Base-by-base conservation (phyloP, 768 basidiomycete species). In the Trametes meyenii region DNA sequence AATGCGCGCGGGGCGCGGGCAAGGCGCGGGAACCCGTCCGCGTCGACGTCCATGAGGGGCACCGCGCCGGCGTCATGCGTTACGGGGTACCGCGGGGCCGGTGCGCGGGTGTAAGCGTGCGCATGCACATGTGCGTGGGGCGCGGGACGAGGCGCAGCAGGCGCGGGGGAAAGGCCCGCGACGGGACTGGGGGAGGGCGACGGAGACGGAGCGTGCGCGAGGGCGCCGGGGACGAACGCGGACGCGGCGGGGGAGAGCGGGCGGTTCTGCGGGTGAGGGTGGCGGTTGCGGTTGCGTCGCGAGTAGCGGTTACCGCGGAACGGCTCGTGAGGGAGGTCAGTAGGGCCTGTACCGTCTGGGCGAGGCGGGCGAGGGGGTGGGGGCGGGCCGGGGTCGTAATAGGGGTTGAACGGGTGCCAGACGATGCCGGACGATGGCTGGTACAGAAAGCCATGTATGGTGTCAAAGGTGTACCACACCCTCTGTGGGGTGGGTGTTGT, bases 301-400 rank as follows among this genome's bases (percentile, higher is more conserved):
- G 58, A 39, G 48, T 43, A 55, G 13, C 62, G 62, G 7, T 14
- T 35, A 5, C 46, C 62, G 3, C 58, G 53, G 48, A 36, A 58
- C 0, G 50, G 54, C n/a, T 44, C 29, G 3, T 36, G 48, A 3
- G 33, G 13, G 16, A 46, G 4, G 10, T 39, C 43, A n/a, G 51
- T 36, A 13, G 24, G 59, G 6, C 11, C 19, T 6, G 29, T 7
- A n/a, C 23, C 45, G 12, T 50, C 48, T 14, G 44, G 24, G 35
- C 21, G 50, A 11, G 62, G 58, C 5, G 38, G 48, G 45, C 69
- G 78, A 21, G 82, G 83, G 23, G 82, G 82, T 1, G 87, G 85
- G 0, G 80, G 83, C 8, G 86, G 88, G 1, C 88, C 89, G 38
- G 88, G 85, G 72, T 91, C 88, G 70, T 91, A 91, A 50, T 78